phyloP scores from a whole-genome alignment of 805 yeast species.

The Starmerella powellii region DNA sequence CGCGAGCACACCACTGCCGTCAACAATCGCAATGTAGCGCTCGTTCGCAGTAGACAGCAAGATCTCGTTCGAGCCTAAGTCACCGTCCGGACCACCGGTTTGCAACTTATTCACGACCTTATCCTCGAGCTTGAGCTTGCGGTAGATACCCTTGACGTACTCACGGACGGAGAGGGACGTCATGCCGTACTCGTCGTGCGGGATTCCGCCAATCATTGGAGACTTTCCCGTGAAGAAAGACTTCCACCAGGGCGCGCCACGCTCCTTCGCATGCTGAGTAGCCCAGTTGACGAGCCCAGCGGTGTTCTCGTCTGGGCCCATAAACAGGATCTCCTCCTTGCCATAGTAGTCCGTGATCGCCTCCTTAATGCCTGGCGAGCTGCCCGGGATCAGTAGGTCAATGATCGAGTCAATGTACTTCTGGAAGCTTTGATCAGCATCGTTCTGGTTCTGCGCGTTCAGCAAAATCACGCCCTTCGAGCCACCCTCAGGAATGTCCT shows the following conservation, averaged over 20 bases:
- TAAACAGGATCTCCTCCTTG: slow-evolving; percentile 78
- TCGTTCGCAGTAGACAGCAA: slow-evolving; percentile 60
- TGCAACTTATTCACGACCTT: slow-evolving; percentile 64
- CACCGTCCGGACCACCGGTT: slow-evolving; percentile 99
- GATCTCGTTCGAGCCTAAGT: slow-evolving; percentile 91
- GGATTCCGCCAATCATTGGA: slow-evolving; percentile 88
- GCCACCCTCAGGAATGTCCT: slow-evolving; percentile 98
- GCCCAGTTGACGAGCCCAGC: slow-evolving; percentile 97
- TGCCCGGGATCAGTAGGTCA: slow-evolving; percentile 64
- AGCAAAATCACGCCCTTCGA: slow-evolving; percentile 91
- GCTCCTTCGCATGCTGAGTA: slow-evolving; percentile 74
- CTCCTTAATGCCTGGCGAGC: slow-evolving; percentile 66
- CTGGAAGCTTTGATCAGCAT: slow-evolving; percentile 73
- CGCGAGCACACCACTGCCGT: slow-evolving; percentile 89
- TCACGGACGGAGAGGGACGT: slow-evolving; percentile 89
- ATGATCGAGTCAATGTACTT: slow-evolving; percentile 86
- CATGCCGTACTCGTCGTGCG: slow-evolving; percentile 97
- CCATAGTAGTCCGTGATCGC: slow-evolving; percentile 72
- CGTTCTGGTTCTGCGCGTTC: slow-evolving; percentile 55
- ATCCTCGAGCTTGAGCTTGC: slow-evolving; percentile 53
- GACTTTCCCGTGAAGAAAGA: slow-evolving; percentile 95
- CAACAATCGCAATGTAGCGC: slow-evolving; percentile 76
- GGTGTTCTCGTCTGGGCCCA: slow-evolving; percentile 99
- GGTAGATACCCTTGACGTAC: slow-evolving; percentile 76
- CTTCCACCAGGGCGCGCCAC: slow-evolving; percentile 98